A percentile compares a stretch with the other conserved stretches of the same genome.
These are phyloP conservation scores for Paspalum vaginatum DNA, from an alignment of 176 grass and related monocot genomes.

Conservation along the genomic window DNA sequence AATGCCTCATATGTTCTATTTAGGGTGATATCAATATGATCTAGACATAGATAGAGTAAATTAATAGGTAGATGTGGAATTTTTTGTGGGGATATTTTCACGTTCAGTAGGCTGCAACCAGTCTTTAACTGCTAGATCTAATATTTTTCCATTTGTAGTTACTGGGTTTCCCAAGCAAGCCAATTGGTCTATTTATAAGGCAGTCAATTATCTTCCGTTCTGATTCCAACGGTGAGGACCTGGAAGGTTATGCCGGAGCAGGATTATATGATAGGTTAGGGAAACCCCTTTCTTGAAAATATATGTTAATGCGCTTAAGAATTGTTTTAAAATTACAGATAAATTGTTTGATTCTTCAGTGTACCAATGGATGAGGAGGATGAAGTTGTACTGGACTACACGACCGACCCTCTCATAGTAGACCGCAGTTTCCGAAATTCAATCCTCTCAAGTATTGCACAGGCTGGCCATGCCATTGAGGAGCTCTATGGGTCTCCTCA, in stretches of 20 bases:
- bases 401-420: conserved; percentile 68
- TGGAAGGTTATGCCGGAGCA: conserved; percentile 98
- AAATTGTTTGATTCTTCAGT: conserved; percentile 44
- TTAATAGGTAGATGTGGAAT: not conserved
- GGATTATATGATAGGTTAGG: conserved; percentile 93
- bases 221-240: conserved; percentile 95
- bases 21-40: not conserved
- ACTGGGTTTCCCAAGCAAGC: conserved; percentile 92
- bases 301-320: conserved; percentile 2
- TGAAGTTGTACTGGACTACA: conserved; percentile 80
- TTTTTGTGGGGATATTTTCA: not conserved
- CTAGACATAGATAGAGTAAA: not conserved
- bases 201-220: conserved; percentile 93
- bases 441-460: conserved; percentile 72
- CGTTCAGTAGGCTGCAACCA: not conserved
- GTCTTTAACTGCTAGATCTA: conserved; percentile 14
- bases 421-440: conserved; percentile 60
- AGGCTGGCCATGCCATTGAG: conserved; percentile 69
- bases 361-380: conserved; percentile 96
- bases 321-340: conserved; percentile 14
- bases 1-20: too few relatives aligned
- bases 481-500: conserved; percentile 81
- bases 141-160: conserved; percentile 52
- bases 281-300: conserved; percentile 14
- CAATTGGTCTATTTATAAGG: conserved; percentile 94